Evolutionary conservation across 768 basidiomycete genomes (phyloP), one percentile per base, ranked within the genome.

Genomic region (Naganishia onofrii): DNA sequence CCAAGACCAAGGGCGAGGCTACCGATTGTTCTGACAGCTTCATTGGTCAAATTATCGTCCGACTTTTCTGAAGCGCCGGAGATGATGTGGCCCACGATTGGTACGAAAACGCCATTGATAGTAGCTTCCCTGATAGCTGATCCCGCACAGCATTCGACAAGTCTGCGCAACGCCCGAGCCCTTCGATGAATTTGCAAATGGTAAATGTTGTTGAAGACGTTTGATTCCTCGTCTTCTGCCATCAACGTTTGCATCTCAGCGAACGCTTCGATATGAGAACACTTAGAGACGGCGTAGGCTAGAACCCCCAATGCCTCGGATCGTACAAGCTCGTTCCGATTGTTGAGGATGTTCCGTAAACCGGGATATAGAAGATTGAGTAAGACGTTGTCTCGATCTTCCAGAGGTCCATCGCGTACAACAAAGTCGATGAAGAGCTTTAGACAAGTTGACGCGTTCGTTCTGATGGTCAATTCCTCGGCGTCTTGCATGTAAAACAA

Each of bases 161-260:
- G 85, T n/a, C 92, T 85, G 17, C 90, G 86, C 32, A 96, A 84
- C 2, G 95, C 94, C 70, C 95, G 83, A 0, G 88, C 88, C 28
- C 95, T 88, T 72, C 94, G 87, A 79, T 97, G 94, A 2, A 89
- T 82, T 81, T 99, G 96, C 53, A 98, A 87, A 77, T 99, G 96
- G 66, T 90, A 87, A 57, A 97, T 87, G 80, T 99, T 99, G 84
- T 89, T 89, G 86, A 99, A 98, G 83, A 98, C 94, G 77, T 90
- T 93, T 36, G 92, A 93, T 80, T 99, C 95, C 77, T 98, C 93
- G 0, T 92, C 94, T 21, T 85, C 87, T 9, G 90, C 91, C 36
- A 97, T 85, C 8, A 98, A 82, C 13, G 88, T 84, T 28, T 83
- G 86, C 87, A 98, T 88, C 77, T 97, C 93, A 60, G 87, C 87